A percentile compares a stretch with the other conserved stretches of the same genome.
These are phyloP conservation scores for Aspergillus steynii DNA, from an alignment of 495 filamentous ascomycete genomes.

Conservation along the genomic window DNA sequence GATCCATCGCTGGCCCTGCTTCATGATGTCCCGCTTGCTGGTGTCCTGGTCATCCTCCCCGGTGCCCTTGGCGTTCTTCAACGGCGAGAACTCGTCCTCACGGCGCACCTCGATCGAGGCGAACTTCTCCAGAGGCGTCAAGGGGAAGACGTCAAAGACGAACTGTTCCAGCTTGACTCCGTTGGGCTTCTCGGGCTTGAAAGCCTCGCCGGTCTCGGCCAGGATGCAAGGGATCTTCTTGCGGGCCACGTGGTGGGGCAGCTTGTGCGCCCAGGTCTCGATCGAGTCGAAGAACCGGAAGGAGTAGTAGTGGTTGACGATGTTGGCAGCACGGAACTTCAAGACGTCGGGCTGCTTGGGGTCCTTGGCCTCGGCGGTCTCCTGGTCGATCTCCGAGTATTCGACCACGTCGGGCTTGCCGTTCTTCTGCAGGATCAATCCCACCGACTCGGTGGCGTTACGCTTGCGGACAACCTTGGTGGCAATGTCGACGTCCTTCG, in stretches of 20 bases:
- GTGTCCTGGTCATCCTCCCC: conserved; percentile 94
- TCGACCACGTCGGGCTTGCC: conserved; percentile 97
- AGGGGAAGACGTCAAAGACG: conserved; percentile 97
- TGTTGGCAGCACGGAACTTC: conserved; percentile 97
- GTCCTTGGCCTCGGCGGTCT: conserved; percentile 85
- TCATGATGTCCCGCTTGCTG: conserved; percentile 83
- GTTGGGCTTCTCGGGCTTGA: conserved; percentile 93
- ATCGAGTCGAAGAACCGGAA: conserved; percentile 91
- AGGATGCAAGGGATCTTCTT: conserved; percentile 97
- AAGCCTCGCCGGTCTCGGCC: conserved; percentile 67
- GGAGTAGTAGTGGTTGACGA: conserved; percentile 99
- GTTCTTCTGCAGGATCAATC: conserved; percentile 91
- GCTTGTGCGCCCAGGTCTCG: conserved; percentile 76
- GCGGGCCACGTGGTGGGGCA: conserved; percentile 92
- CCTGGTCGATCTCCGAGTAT: conserved; percentile 94
- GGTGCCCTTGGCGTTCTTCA: conserved; percentile 93
- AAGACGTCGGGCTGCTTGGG: conserved; percentile 77
- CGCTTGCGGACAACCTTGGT: conserved; percentile 99
- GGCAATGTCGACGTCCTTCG: conserved; percentile 89
- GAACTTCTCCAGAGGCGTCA: conserved; percentile 83
- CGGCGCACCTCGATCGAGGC: conserved; percentile 94
- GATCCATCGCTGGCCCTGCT: conserved; percentile 83
- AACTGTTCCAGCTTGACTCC: conserved; percentile 99
- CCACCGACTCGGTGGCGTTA: conserved; percentile 93
- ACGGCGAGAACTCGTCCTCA: conserved; percentile 96